Percentiles rank a stretch among this genome's conserved stretches.
Conservation (phyloP, 164 flowering plant species). For the Vitis labrusca region DNA sequence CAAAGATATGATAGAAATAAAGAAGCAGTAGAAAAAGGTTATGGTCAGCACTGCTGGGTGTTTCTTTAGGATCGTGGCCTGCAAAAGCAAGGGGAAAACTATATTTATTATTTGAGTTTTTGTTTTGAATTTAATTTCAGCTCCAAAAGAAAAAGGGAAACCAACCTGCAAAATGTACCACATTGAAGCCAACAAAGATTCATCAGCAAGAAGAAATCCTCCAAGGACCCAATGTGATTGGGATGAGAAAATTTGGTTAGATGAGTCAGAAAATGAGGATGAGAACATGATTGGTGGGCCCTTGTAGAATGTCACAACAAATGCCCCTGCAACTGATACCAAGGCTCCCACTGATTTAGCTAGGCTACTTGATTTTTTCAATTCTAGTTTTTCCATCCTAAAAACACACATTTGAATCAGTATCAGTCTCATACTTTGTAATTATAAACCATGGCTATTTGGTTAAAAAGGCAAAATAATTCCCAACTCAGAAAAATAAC, state of each 20-base stretch:
- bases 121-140: too few relatives aligned
- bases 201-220: slow-evolving; percentile 26
- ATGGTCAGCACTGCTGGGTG: slow-evolving; percentile 25
- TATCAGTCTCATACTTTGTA: too few relatives aligned
- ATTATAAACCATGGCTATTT: too few relatives aligned
- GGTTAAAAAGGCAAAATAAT: too few relatives aligned
- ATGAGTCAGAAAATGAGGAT: not conserved
- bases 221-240: slow-evolving; percentile 38
- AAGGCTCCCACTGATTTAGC: slow-evolving; percentile 30
- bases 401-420: not conserved
- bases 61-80: slow-evolving; percentile 21
- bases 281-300: slow-evolving; percentile 19
- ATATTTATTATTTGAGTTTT: too few relatives aligned
- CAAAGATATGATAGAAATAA: slow-evolving; percentile 21
- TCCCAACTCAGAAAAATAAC: too few relatives aligned
- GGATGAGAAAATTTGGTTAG: slow-evolving; percentile 3
- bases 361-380: slow-evolving; percentile 15
- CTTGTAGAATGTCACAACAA: slow-evolving; percentile 32
- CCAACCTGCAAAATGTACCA: slow-evolving; percentile 35
- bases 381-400: slow-evolving; percentile 28
- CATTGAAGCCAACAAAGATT: slow-evolving; percentile 10
- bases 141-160: not conserved
- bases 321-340: slow-evolving; percentile 35
- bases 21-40: slow-evolving; percentile 13
- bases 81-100: not conserved